Base-by-base conservation (phyloP, 2,329 filamentous ascomycete genomes). In the Penicillium freii region DNA sequence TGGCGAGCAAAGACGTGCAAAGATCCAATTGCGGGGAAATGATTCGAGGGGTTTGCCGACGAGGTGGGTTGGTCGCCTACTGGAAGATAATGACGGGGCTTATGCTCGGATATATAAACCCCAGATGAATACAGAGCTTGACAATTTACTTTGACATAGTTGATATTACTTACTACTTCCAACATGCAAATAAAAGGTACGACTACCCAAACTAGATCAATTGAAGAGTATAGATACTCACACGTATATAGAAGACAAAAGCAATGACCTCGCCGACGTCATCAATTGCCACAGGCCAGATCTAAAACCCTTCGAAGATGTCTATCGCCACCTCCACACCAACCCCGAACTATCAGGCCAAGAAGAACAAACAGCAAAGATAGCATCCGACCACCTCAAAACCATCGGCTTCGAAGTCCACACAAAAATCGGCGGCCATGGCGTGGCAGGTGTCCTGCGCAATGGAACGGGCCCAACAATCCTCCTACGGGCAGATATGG, bases 401-500 rank as follows among this genome's bases (percentile, higher is more conserved):
- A 60, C 53, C n/a, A 53, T 73, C 4, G 66, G 60, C 4, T 80
- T 80, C 61, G 69, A 80, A 10, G 75, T 86, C 27, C 73, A 78
- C 45, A 70, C 77, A 1, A 66, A 75, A 27, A 85, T 88, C 15
- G 85, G 85, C 29, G 85, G 84, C 0, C 75, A 83, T 59, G 85
- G 86, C 5, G 68, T 88, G 5, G 81, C 81, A 1, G 85, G 78
- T 0, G 74, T 87, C 1, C 72, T 87, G 4, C 66, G 68, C 49
- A 87, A 88, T 64, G 84, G 84, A 0, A 42, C 66, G 0, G 85
- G 85, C 0, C 77, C 77, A 1, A 85, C 78, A 0, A 70, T 88
- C 1, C 75, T 87, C 0, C 74, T 87, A 0, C 80, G 86, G 2
- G 83, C 85, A 0, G 85, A 88, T 55, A 84, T 87, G 59, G 85